Evolutionary conservation across 495 filamentous ascomycete genomes (phyloP).

Genomic region (Cercophora sp.): DNA sequence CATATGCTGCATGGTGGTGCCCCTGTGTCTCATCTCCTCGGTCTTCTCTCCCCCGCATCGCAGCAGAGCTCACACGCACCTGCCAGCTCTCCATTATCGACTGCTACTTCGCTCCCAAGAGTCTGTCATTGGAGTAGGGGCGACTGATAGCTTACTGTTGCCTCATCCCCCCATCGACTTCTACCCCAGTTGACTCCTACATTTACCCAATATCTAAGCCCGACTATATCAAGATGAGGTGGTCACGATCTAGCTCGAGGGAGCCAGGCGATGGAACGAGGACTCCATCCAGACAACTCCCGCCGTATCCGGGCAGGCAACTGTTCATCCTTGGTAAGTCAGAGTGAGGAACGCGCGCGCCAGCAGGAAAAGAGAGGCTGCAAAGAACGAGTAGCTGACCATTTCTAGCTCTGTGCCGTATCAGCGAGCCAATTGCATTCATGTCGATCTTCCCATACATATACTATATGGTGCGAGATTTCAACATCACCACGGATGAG

Average conservation of each 20-base stretch:
- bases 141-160: neutral
- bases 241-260: slow-evolving; percentile 15
- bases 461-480: slow-evolving; percentile 95
- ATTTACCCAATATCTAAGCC: too few relatives aligned
- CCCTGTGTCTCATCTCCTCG: too few relatives aligned
- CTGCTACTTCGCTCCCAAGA: too few relatives aligned
- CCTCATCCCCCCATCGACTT: neutral
- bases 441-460: slow-evolving; percentile 99
- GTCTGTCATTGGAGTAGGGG: too few relatives aligned
- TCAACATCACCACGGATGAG: slow-evolving; percentile 74
- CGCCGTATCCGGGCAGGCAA: slow-evolving; percentile 54
- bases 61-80: too few relatives aligned
- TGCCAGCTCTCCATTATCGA: too few relatives aligned
- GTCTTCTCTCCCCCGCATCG: too few relatives aligned
- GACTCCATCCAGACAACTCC: slow-evolving; percentile 18
- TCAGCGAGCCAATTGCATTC: slow-evolving; percentile 98
- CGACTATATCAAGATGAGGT: too few relatives aligned
- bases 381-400: slow-evolving; percentile 44
- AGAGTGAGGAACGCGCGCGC: too few relatives aligned
- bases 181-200: neutral
- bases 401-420: slow-evolving; percentile 74
- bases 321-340: slow-evolving; percentile 70
- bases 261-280: neutral
- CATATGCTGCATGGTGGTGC: too few relatives aligned
- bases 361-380: too few relatives aligned